phyloP scores from a whole-genome alignment of 2,329 filamentous ascomycete genomes.

The Knufia fluminis region DNA sequence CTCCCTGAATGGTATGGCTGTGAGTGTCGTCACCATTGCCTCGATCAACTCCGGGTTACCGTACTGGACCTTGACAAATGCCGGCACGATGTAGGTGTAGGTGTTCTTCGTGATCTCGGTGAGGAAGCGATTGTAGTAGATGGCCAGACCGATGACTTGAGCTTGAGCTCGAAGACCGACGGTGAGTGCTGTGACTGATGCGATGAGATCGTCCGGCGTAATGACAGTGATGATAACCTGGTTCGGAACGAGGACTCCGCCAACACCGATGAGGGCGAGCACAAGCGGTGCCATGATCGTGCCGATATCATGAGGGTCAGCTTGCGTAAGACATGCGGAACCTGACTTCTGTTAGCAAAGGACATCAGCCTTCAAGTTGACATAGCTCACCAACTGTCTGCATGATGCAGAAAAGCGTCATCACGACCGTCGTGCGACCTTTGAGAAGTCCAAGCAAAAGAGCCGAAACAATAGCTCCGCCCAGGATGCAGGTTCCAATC shows the following conservation, averaged over 20 bases:
- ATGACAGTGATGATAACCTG: conserved; percentile 11
- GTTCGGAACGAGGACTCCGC: conserved; percentile 12
- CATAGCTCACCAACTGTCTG: conserved; percentile 9
- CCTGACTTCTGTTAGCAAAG: conserved; percentile 1
- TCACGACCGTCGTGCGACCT: neutral
- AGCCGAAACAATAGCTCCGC: conserved; percentile 7
- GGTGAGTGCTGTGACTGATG: conserved; percentile 5
- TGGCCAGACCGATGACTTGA: conserved; percentile 6
- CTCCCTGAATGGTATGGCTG: neutral
- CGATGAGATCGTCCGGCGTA: conserved; percentile 10
- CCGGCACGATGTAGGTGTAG: conserved; percentile 1
- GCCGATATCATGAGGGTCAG: conserved; percentile 6
- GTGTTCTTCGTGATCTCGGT: conserved; percentile 1
- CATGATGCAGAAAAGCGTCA: conserved; percentile 9
- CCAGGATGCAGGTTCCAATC: conserved; percentile 10
- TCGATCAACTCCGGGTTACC: neutral
- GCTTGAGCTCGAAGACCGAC: conserved; percentile 7
- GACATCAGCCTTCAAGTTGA: neutral
- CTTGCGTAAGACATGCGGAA: conserved; percentile 5
- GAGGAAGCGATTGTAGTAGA: conserved; percentile 9
- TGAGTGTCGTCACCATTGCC: neutral
- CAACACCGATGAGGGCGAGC: conserved; percentile 9
- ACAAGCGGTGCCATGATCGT: conserved; percentile 11
- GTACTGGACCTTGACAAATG: conserved; percentile 3
- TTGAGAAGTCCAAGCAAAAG: conserved; percentile 6